phyloP scores from a whole-genome alignment of 495 filamentous ascomycete species.

The Penicillium longicatenatum region DNA sequence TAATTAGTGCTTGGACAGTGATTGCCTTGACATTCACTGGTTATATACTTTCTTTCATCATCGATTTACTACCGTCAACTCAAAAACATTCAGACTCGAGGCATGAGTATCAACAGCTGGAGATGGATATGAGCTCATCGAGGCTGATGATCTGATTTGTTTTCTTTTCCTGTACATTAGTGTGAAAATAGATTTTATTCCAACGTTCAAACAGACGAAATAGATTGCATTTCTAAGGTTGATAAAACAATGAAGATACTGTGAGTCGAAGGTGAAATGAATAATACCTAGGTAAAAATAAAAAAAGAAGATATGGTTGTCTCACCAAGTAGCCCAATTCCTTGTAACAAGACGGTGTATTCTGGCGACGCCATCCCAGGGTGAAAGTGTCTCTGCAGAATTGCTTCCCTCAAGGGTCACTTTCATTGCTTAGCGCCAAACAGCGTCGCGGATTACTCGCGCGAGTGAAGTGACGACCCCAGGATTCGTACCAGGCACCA shows the following conservation, averaged over 20 bases:
- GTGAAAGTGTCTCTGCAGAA: slow-evolving; percentile 66
- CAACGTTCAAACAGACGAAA: too few relatives aligned
- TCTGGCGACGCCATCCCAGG: slow-evolving; percentile 61
- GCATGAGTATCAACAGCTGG: slow-evolving; percentile 22
- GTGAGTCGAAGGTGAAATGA: neutral
- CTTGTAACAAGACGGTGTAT: slow-evolving; percentile 54
- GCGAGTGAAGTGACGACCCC: slow-evolving; percentile 60
- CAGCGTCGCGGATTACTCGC: slow-evolving; percentile 63
- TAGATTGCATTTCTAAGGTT: neutral
- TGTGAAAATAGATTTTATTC: slow-evolving; percentile 1
- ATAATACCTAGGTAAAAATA: too few relatives aligned
- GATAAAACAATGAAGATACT: too few relatives aligned
- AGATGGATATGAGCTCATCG: slow-evolving; percentile 15
- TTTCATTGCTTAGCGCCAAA: slow-evolving; percentile 60
- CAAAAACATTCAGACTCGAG: slow-evolving; percentile 7
- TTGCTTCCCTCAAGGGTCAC: slow-evolving; percentile 66
- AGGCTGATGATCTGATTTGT: neutral
- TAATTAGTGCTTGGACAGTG: slow-evolving; percentile 5
- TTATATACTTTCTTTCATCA: slow-evolving; percentile 23
- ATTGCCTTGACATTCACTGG: slow-evolving; percentile 26
- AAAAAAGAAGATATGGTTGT: slow-evolving; percentile 32
- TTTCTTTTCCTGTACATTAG: neutral
- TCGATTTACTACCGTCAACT: slow-evolving; percentile 16
- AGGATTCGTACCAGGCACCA: slow-evolving; percentile 64
- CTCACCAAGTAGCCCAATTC: slow-evolving; percentile 42